A percentile compares a stretch with the other conserved stretches of the same genome.
Conservation (phyloP, 2,329 filamentous ascomycete genomes). For the Colletotrichum plurivorum region DNA sequence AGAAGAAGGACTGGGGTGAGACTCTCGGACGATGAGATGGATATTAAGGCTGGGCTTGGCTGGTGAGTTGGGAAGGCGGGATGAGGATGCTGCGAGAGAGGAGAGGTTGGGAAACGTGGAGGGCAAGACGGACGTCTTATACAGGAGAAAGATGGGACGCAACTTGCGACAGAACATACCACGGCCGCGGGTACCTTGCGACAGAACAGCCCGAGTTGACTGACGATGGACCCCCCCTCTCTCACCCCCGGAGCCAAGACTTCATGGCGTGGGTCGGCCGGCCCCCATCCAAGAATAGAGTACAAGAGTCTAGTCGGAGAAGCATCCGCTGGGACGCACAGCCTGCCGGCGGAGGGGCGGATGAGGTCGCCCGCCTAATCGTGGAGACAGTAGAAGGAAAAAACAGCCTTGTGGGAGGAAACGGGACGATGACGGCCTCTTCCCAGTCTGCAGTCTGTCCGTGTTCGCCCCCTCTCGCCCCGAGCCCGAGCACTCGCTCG, state of each 20-base stretch:
- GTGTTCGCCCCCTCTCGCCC: background rate
- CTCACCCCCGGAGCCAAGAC: slow-evolving; percentile 22
- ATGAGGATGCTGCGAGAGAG: slow-evolving; percentile 16
- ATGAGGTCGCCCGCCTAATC: background rate
- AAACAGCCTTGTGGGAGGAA: slow-evolving; percentile 9
- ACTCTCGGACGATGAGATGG: background rate
- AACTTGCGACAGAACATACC: slow-evolving; percentile 8
- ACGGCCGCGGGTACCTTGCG: slow-evolving; percentile 7
- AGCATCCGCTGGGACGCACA: slow-evolving; percentile 10
- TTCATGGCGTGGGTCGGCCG: slow-evolving; percentile 11
- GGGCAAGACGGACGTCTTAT: slow-evolving; percentile 24
- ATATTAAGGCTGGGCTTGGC: slow-evolving; percentile 1
- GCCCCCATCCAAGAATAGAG: slow-evolving; percentile 32
- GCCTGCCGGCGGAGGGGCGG: slow-evolving; percentile 17
- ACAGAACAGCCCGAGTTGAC: slow-evolving; percentile 14
- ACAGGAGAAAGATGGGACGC: slow-evolving; percentile 26
- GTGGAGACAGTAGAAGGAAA: no score
- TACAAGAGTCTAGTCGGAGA: slow-evolving; percentile 20
- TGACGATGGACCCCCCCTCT: slow-evolving; percentile 13
- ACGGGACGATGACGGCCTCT: slow-evolving; percentile 25
- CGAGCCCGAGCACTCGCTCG: slow-evolving; percentile 19
- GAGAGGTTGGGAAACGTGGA: slow-evolving; percentile 11
- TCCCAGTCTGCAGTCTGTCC: background rate
- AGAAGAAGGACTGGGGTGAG: background rate
- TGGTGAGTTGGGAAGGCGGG: background rate